Percentiles rank a stretch among this genome's conserved stretches.
Conservation (phyloP, 208 protist species). For the Wallacemonas sp. region DNA sequence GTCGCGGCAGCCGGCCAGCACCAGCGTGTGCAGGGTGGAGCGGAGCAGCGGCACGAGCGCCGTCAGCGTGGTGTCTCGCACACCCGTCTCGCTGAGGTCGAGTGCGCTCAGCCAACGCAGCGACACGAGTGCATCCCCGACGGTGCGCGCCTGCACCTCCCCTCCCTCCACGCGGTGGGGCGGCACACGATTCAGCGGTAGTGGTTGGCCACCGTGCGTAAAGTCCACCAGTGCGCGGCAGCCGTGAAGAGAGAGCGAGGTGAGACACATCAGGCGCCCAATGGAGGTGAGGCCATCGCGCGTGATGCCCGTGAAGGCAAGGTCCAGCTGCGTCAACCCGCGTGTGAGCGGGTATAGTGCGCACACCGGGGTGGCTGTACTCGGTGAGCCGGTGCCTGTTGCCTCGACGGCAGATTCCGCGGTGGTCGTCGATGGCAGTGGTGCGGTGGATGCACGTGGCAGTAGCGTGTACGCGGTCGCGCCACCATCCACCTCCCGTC, state of each 20-base stretch:
- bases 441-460: background rate
- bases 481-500: conserved; percentile 11
- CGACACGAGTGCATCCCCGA: conserved; percentile 23
- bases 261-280: background rate
- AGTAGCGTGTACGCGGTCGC: conserved; percentile 30
- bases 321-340: conserved; percentile 12
- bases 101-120: conserved; percentile 31
- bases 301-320: conserved; percentile 16
- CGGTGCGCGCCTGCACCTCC: background rate
- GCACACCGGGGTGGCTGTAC: too few relatives aligned
- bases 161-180: conserved; percentile 13
- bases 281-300: conserved; percentile 11
- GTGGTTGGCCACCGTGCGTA: background rate
- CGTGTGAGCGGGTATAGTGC: background rate
- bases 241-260: conserved; percentile 20
- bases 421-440: background rate
- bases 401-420: too few relatives aligned
- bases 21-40: conserved; percentile 23
- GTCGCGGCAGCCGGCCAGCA: conserved; percentile 27
- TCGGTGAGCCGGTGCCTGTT: too few relatives aligned
- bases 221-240: conserved; percentile 15
- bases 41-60: conserved; percentile 16
- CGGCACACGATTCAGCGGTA: background rate
- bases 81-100: conserved; percentile 30
- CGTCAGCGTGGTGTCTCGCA: conserved; percentile 24